Conservation (phyloP, 306 rosid species). For the Astragalus glycyphyllos region DNA sequence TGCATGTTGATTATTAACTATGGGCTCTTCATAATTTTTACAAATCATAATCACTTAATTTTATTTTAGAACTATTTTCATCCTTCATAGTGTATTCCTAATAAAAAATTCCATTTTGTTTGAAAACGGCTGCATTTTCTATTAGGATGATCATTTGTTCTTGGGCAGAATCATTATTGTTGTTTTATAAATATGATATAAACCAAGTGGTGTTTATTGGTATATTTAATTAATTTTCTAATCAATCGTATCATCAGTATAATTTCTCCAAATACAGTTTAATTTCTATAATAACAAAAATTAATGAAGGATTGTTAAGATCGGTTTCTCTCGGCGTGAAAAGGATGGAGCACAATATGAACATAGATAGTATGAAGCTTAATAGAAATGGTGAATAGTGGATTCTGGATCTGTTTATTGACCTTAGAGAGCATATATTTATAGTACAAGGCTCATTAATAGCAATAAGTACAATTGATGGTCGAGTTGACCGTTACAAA, state of each 20-base stretch:
- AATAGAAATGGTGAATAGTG: too few relatives aligned
- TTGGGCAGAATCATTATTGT: neutral
- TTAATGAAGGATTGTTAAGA: too few relatives aligned
- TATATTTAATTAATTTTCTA: neutral
- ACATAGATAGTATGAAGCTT: too few relatives aligned
- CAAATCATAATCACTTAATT: constrained; percentile 1
- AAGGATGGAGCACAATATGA: too few relatives aligned
- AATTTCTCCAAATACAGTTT: neutral
- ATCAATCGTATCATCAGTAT: neutral
- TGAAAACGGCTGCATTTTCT: neutral
- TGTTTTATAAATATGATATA: constrained; percentile 9
- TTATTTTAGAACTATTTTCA: neutral
- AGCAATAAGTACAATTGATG: too few relatives aligned
- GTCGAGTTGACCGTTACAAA: too few relatives aligned
- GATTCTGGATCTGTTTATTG: too few relatives aligned
- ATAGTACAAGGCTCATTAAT: too few relatives aligned
- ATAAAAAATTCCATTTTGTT: neutral
- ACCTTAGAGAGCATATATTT: too few relatives aligned
- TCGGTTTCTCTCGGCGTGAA: too few relatives aligned
- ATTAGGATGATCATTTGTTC: neutral
- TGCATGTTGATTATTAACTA: constrained; percentile 12
- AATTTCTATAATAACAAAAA: too few relatives aligned
- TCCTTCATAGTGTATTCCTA: neutral
- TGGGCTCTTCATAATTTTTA: constrained; percentile 3
- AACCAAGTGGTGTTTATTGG: neutral